phyloP scores from a whole-genome alignment of 2,329 filamentous ascomycete species.

The Fusarium sp. region DNA sequence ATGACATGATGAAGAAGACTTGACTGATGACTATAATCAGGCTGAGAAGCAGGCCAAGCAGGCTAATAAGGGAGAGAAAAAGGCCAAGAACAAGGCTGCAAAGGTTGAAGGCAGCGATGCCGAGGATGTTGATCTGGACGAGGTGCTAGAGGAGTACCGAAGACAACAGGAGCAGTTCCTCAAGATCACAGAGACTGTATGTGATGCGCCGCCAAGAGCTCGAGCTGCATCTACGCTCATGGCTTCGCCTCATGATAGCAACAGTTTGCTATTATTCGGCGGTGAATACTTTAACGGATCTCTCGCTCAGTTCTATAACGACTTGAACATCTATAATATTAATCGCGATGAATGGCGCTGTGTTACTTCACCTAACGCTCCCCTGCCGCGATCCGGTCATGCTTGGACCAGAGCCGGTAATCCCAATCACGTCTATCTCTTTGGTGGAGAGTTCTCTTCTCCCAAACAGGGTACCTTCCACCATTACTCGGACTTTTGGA shows the following conservation, averaged over 20 bases:
- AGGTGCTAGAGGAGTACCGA: conserved; percentile 92
- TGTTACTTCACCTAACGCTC: conserved; percentile 91
- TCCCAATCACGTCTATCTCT: conserved; percentile 87
- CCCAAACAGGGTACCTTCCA: conserved; percentile 99
- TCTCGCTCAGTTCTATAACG: conserved; percentile 80
- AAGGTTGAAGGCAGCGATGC: conserved; percentile 86
- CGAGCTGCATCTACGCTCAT: conserved; percentile 86
- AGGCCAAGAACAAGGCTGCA: conserved; percentile 78
- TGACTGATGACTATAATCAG: conserved; percentile 48
- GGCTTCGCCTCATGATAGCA: conserved; percentile 86
- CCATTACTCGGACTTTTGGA: conserved; percentile 99
- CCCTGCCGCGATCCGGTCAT: conserved; percentile 91
- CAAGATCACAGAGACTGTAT: conserved; percentile 88
- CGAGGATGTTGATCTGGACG: conserved; percentile 93
- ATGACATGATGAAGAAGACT: conserved; percentile 27
- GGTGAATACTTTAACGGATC: conserved; percentile 97
- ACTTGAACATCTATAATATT: conserved; percentile 79
- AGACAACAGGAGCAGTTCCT: conserved; percentile 94
- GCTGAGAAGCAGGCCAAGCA: conserved; percentile 82
- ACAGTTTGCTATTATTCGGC: conserved; percentile 91
- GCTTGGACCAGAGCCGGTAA: conserved; percentile 95
- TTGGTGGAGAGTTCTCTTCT: conserved; percentile 96
- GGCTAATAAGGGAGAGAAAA: conserved; percentile 91
- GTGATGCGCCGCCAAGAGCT: conserved; percentile 79
- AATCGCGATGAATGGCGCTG: conserved; percentile 91